Percentiles rank a stretch among this genome's conserved stretches.
These are phyloP conservation scores for Larix kaempferi DNA, from an alignment of 75 land plant genomes.

Conservation along the genomic window DNA sequence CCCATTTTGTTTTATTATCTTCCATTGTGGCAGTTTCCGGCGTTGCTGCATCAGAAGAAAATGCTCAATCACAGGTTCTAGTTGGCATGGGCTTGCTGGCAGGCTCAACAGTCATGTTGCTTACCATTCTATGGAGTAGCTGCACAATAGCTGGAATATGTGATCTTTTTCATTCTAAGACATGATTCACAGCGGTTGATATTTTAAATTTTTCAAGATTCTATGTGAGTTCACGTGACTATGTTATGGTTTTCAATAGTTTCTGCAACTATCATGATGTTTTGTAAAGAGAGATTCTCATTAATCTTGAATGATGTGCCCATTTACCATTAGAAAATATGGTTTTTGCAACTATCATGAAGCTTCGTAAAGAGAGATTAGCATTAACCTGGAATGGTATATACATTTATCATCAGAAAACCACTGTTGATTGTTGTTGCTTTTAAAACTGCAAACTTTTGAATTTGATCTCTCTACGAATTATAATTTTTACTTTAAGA, in stretches of 20 bases:
- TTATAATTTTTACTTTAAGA: no score
- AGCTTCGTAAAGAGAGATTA: background rate
- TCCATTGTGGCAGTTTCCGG: constrained; percentile 48
- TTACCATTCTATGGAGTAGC: constrained; percentile 56
- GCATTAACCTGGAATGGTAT: background rate
- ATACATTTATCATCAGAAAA: background rate
- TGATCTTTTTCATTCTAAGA: constrained; percentile 20
- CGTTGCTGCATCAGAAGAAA: constrained; percentile 27
- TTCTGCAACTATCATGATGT: background rate
- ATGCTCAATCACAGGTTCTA: constrained; percentile 42
- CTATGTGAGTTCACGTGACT: background rate
- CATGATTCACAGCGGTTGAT: no score
- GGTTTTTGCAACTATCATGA: no score
- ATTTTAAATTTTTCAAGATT: no score
- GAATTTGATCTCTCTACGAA: no score
- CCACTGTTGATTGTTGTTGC: background rate
- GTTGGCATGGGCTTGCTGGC: constrained; percentile 60
- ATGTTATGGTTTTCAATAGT: background rate
- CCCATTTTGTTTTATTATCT: background rate
- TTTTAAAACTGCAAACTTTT: background rate
- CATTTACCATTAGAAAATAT: no score
- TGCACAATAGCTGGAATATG: constrained; percentile 44
- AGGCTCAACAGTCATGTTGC: constrained; percentile 56
- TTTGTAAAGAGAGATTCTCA: background rate
- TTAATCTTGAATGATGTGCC: background rate